Percentiles rank a stretch among this genome's conserved stretches.
phyloP scores from a whole-genome alignment of 176 grass and related monocot genomes.

The Rhipidocladum racemiflorum region DNA sequence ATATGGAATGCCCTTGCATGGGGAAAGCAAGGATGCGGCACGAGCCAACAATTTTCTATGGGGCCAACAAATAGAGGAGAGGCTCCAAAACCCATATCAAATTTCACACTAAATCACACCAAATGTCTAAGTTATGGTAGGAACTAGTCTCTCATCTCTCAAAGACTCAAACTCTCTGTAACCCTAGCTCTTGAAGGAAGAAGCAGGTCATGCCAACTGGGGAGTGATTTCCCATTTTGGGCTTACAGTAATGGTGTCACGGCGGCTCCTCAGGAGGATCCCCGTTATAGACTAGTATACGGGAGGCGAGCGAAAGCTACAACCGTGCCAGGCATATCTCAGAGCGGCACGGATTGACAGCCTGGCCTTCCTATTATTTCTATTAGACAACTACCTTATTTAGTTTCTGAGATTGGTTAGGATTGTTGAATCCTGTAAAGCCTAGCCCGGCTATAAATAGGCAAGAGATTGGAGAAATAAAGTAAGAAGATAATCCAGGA shows the following conservation, averaged over 20 bases:
- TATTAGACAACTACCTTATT: too few species aligned
- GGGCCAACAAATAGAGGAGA: not conserved
- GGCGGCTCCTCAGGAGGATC: too few species aligned
- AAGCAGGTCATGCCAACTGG: not conserved
- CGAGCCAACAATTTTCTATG: not conserved
- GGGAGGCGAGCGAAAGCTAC: too few species aligned
- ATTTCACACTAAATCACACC: not conserved
- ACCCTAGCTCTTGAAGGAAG: not conserved
- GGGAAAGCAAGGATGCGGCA: not conserved
- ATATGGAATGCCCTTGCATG: not conserved
- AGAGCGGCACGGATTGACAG: too few species aligned
- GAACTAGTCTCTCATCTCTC: not conserved
- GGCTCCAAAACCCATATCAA: not conserved
- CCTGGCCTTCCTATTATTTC: too few species aligned
- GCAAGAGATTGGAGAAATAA: too few species aligned
- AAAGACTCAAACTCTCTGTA: not conserved
- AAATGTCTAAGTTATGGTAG: not conserved
- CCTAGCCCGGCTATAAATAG: too few species aligned
- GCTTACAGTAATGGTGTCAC: not conserved
- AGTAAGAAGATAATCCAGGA: too few species aligned
- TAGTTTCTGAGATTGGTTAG: too few species aligned
- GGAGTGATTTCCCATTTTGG: not conserved
- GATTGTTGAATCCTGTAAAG: too few species aligned
- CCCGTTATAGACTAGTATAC: too few species aligned
- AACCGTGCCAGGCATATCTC: too few species aligned